phyloP scores from a whole-genome alignment of 805 yeast genomes.

The Candida piceae region DNA sequence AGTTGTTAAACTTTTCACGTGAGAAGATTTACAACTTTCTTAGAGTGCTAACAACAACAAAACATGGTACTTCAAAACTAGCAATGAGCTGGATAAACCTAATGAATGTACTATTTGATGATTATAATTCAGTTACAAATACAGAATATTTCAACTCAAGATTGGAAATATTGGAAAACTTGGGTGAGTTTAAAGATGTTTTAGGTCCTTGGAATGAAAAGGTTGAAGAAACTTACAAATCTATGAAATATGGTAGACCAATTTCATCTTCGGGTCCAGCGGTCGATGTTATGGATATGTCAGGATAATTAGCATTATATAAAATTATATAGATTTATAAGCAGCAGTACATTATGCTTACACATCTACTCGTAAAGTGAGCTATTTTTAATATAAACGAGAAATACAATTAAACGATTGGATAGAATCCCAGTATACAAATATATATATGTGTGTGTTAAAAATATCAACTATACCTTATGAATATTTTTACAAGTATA shows the following conservation, averaged over 20 bases:
- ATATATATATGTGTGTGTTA: too few species aligned
- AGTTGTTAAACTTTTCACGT: slow-evolving; percentile 20
- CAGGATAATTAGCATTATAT: too few species aligned
- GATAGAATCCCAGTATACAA: neutral
- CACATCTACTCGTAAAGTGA: too few species aligned
- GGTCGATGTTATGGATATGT: slow-evolving; percentile 20
- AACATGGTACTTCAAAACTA: slow-evolving; percentile 22
- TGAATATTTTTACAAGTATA: slow-evolving; percentile 48
- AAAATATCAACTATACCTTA: too few species aligned
- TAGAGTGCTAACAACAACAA: slow-evolving; percentile 14
- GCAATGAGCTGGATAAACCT: slow-evolving; percentile 25
- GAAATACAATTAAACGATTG: too few species aligned
- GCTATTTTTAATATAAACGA: too few species aligned
- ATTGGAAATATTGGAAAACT: slow-evolving; percentile 12
- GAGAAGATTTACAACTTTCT: slow-evolving; percentile 22
- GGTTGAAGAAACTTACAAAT: slow-evolving; percentile 9
- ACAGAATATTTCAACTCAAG: slow-evolving; percentile 20
- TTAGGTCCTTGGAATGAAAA: slow-evolving; percentile 21
- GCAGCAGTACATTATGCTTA: too few species aligned
- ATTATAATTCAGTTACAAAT: slow-evolving; percentile 14
- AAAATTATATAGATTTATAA: slow-evolving; percentile 1
- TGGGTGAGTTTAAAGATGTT: slow-evolving; percentile 8
- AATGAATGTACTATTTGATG: slow-evolving; percentile 25
- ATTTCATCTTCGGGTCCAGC: slow-evolving; percentile 8
- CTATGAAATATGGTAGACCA: slow-evolving; percentile 21